Evolutionary conservation across 305 asterid genomes (phyloP).

Genomic region (Ilex paraguariensis): DNA sequence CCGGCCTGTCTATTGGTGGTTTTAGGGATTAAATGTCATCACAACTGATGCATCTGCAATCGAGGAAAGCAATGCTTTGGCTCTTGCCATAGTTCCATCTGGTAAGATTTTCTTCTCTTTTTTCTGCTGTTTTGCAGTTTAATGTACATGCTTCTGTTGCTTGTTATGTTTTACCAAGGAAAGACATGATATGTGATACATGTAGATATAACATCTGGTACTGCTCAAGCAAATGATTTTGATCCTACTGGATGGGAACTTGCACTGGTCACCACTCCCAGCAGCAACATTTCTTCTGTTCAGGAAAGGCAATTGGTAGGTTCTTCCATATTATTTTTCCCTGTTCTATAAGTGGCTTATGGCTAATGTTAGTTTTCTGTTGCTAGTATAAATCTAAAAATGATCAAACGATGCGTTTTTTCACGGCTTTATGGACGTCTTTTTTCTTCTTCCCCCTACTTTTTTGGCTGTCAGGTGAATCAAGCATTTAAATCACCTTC

Average conservation of each 20-base stretch:
- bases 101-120: conserved; percentile 40
- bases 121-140: background rate
- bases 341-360: no score
- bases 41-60: conserved; percentile 49
- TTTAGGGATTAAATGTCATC: conserved; percentile 70
- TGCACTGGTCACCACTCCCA: conserved; percentile 88
- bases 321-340: background rate
- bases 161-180: background rate
- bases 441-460: no score
- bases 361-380: no score
- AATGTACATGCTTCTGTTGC: no score
- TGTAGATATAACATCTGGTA: conserved; percentile 33
- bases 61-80: conserved; percentile 86
- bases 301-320: conserved; percentile 93
- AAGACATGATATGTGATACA: conserved; percentile 6
- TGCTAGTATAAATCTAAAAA: no score
- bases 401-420: no score
- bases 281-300: conserved; percentile 66
- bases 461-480: no score
- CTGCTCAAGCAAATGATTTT: conserved; percentile 45
- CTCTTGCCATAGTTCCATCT: conserved; percentile 85
- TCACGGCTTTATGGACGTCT: no score
- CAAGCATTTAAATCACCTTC: no score
- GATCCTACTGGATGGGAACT: conserved; percentile 98
- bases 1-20: background rate